Evolutionary conservation across 202 grass and related monocot species (phyloP).

Genomic region (Elaeis oleifera): DNA sequence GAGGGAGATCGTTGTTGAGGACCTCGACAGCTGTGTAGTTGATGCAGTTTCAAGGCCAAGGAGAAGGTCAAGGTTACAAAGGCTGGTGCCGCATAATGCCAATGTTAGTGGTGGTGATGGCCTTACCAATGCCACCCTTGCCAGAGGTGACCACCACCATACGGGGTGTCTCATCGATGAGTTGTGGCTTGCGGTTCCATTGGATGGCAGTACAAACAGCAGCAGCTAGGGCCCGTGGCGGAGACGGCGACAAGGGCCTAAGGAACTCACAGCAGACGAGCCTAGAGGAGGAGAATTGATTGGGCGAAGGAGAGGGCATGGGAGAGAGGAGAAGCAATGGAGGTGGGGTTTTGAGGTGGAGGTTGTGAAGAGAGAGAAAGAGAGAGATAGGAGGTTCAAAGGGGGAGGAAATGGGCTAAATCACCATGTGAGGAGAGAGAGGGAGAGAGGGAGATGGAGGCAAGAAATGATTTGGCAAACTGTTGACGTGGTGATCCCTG

Average conservation of each 20-base stretch:
- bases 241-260: neutral
- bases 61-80: constrained; percentile 73
- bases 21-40: constrained; percentile 80
- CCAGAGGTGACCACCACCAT: constrained; percentile 80
- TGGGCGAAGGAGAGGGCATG: too few species aligned
- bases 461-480: too few species aligned
- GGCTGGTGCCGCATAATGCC: constrained; percentile 47
- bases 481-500: too few species aligned
- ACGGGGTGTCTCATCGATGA: constrained; percentile 58
- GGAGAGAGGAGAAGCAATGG: neutral
- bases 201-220: constrained; percentile 19
- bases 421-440: too few species aligned
- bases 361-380: too few species aligned
- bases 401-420: too few species aligned
- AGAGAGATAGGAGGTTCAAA: too few species aligned
- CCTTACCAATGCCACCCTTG: constrained; percentile 91
- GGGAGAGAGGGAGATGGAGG: too few species aligned
- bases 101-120: constrained; percentile 67
- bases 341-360: too few species aligned
- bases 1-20: constrained; percentile 25
- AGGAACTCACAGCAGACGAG: too few species aligned
- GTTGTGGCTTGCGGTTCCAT: constrained; percentile 40
- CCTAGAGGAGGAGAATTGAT: too few species aligned
- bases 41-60: constrained; percentile 75
- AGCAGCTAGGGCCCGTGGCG: neutral